phyloP scores from a whole-genome alignment of 176 grass and related monocot genomes.

The Paspalum vaginatum region DNA sequence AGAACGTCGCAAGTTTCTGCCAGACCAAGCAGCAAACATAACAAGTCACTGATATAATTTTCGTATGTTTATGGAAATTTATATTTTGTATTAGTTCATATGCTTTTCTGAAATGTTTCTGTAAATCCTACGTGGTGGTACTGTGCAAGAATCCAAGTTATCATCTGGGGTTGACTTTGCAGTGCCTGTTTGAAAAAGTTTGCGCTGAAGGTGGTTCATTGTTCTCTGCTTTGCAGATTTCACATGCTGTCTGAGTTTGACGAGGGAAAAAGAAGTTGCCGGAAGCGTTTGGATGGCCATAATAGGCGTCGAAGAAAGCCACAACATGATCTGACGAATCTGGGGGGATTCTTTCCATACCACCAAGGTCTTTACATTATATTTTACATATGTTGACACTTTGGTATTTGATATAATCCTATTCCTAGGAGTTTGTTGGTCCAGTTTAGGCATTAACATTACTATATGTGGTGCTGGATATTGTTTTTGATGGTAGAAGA shows the following conservation, averaged over 20 bases:
- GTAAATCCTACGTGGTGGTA: not conserved
- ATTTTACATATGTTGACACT: not conserved
- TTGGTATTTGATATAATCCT: not conserved
- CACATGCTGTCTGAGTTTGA: constrained; percentile 81
- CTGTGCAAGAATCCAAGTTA: not conserved
- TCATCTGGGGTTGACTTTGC: not conserved
- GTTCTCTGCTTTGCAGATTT: constrained; percentile 50
- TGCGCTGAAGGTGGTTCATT: not conserved
- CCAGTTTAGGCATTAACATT: not conserved
- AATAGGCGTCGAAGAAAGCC: constrained; percentile 86
- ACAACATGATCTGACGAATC: constrained; percentile 53
- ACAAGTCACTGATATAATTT: not conserved
- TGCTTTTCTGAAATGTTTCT: not conserved
- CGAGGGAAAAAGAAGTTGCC: constrained; percentile 80
- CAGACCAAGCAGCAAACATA: not conserved
- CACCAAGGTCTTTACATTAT: constrained; percentile 53
- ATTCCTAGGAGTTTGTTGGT: not conserved
- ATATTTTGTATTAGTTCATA: not conserved
- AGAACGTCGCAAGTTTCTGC: not conserved
- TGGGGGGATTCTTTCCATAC: constrained; percentile 45
- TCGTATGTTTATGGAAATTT: not conserved
- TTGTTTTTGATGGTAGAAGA: not conserved
- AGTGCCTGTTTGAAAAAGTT: not conserved
- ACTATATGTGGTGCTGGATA: not conserved
- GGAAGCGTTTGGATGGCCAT: constrained; percentile 81